Percentiles rank a stretch among this genome's conserved stretches.
Evolutionary conservation across 805 yeast species (phyloP).

Genomic region (Candida dajiaensis): DNA sequence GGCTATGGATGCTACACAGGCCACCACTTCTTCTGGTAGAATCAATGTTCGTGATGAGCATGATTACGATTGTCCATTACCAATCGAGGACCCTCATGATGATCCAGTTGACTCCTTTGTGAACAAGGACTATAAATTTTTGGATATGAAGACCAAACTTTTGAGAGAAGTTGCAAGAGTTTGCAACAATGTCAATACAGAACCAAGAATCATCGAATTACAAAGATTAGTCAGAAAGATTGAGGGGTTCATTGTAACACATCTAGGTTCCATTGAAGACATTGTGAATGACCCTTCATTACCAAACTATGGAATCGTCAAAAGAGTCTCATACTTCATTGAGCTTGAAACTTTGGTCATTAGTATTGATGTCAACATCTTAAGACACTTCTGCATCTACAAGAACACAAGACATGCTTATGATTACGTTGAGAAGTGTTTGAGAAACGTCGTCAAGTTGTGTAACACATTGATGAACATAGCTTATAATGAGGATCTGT

Average conservation of each 20-base stretch:
- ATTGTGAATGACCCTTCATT: slow-evolving; percentile 9
- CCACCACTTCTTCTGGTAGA: slow-evolving; percentile 10
- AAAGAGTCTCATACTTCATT: slow-evolving; percentile 18
- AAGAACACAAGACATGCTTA: slow-evolving; percentile 26
- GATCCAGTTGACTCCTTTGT: slow-evolving; percentile 33
- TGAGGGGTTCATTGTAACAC: slow-evolving; percentile 26
- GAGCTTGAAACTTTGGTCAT: slow-evolving; percentile 27
- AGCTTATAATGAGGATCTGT: slow-evolving; percentile 25
- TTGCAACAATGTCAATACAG: slow-evolving; percentile 28
- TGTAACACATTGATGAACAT: slow-evolving; percentile 29
- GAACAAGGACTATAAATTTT: slow-evolving; percentile 26
- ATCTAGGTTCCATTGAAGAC: slow-evolving; percentile 24
- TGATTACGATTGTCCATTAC: slow-evolving; percentile 19
- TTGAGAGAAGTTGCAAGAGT: slow-evolving; percentile 27
- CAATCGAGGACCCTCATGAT: slow-evolving; percentile 30
- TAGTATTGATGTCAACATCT: slow-evolving; percentile 31
- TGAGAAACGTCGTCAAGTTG: slow-evolving; percentile 26
- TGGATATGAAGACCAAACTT: slow-evolving; percentile 26
- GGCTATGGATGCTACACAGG: slow-evolving; percentile 19
- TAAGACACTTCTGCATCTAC: slow-evolving; percentile 33
- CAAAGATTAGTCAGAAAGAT: slow-evolving; percentile 27
- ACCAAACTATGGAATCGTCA: slow-evolving; percentile 15
- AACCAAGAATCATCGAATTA: slow-evolving; percentile 30
- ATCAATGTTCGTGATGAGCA: slow-evolving; percentile 15
- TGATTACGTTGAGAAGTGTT: slow-evolving; percentile 29